Evolutionary conservation across 441 rosid genomes (phyloP).

Genomic region (Pelargonium citronellum): DNA sequence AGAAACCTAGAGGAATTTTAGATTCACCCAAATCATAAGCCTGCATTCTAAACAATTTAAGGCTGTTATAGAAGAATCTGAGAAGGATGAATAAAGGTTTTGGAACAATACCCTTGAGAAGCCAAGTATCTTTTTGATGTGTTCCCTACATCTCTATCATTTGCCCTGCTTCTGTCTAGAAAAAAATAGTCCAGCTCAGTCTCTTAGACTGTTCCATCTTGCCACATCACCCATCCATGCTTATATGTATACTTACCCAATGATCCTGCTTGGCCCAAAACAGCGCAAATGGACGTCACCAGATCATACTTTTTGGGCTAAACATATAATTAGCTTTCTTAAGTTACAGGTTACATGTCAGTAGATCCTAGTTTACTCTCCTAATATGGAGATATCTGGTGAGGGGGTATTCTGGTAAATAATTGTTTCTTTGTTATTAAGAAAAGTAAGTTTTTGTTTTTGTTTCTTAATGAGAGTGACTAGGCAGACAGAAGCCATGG

Average conservation of each 20-base stretch:
- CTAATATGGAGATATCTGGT: slow-evolving; percentile 9
- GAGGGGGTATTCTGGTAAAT: slow-evolving; percentile 35
- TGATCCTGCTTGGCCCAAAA: not conserved
- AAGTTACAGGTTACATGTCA: slow-evolving; percentile 19
- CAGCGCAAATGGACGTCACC: slow-evolving; percentile 14
- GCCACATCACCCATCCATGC: slow-evolving; percentile 36
- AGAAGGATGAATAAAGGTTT: slow-evolving; percentile 49
- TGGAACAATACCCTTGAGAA: slow-evolving; percentile 54
- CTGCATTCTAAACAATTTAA: slow-evolving; percentile 50
- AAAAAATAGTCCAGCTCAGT: slow-evolving; percentile 22
- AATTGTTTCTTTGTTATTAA: slow-evolving; percentile 61
- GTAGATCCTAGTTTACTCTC: slow-evolving; percentile 13
- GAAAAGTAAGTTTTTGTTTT: slow-evolving; percentile 45
- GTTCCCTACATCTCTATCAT: slow-evolving; percentile 40
- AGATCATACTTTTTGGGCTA: slow-evolving; percentile 14
- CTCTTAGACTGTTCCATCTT: slow-evolving; percentile 25
- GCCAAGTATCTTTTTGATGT: slow-evolving; percentile 60
- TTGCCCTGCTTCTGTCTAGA: slow-evolving; percentile 35
- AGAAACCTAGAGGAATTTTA: slow-evolving; percentile 31
- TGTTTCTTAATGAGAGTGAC: slow-evolving; percentile 30
- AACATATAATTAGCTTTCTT: slow-evolving; percentile 13
- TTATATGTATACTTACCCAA: slow-evolving; percentile 26
- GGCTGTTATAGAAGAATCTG: slow-evolving; percentile 78
- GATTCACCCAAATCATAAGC: slow-evolving; percentile 61
- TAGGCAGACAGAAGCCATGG: slow-evolving; percentile 26